A percentile compares a stretch with the other conserved stretches of the same genome.
These are phyloP conservation scores for Uronychia binucleata DNA, from an alignment of 73 alveolate species.

Conservation along the genomic window DNA sequence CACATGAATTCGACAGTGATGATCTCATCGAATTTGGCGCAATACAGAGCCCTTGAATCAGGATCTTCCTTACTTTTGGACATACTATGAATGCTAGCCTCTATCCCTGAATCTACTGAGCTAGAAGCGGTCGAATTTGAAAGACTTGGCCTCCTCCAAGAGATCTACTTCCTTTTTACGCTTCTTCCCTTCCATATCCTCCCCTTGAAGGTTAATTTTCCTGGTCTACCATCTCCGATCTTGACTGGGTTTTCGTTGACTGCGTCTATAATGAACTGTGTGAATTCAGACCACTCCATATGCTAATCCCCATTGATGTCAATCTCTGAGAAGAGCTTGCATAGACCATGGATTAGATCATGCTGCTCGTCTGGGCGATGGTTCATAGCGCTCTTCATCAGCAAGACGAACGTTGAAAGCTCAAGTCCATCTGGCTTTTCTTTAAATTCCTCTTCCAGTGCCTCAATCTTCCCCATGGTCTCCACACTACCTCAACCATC, in stretches of 20 bases:
- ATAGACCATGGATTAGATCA: conserved; percentile 94
- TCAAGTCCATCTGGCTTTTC: conserved; percentile 54
- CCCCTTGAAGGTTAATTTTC: neutral
- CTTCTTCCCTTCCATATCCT: neutral
- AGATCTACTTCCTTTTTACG: conserved; percentile 42
- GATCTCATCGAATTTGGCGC: conserved; percentile 53
- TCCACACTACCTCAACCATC: no score
- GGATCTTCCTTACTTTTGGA: conserved; percentile 1
- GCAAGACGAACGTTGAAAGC: conserved; percentile 64
- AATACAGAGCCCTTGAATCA: conserved; percentile 23
- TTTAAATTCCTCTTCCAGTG: conserved; percentile 47
- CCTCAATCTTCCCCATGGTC: conserved; percentile 37
- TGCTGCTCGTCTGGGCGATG: conserved; percentile 80
- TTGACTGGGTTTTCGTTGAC: conserved; percentile 80
- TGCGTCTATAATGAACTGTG: conserved; percentile 93
- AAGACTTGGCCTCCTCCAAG: conserved; percentile 70
- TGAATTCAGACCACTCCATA: conserved; percentile 97
- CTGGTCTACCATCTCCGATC: neutral
- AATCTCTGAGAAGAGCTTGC: conserved; percentile 88
- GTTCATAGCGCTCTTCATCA: conserved; percentile 78
- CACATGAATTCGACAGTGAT: conserved; percentile 64
- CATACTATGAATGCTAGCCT: conserved; percentile 46
- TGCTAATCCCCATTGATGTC: conserved; percentile 95
- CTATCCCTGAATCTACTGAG: conserved; percentile 50
- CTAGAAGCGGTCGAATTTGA: conserved; percentile 56